Evolutionary conservation across 768 basidiomycete genomes (phyloP).

Genomic region (Trametes sanguinea): DNA sequence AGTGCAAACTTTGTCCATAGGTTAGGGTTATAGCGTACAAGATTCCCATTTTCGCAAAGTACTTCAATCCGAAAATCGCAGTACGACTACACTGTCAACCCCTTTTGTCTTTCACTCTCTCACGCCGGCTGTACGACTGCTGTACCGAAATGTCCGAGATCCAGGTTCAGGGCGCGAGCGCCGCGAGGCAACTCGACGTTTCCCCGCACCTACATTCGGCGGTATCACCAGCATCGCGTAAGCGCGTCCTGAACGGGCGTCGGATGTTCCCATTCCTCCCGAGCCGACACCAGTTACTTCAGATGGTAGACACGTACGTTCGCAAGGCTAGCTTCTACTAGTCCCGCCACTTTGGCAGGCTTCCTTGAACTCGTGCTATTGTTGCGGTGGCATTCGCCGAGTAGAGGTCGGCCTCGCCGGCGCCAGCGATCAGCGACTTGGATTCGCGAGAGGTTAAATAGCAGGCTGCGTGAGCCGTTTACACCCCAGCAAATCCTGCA

Average conservation of each 20-base stretch:
- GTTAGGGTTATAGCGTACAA: slow-evolving; percentile 8
- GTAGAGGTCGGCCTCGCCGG: background rate
- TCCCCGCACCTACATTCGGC: no score
- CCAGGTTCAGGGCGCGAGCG: background rate
- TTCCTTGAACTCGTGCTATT: background rate
- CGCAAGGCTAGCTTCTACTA: slow-evolving; percentile 5
- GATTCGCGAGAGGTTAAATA: slow-evolving; percentile 1
- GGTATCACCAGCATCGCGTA: no score
- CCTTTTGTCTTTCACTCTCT: background rate
- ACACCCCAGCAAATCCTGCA: background rate
- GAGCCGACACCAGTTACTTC: no score
- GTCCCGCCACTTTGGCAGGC: background rate
- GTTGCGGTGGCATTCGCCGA: background rate
- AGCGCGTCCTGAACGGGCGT: no score
- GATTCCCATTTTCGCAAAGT: background rate
- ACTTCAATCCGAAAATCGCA: background rate
- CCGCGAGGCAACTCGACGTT: no score
- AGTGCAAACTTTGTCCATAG: slow-evolving; percentile 4
- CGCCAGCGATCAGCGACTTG: background rate
- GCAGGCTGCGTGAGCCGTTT: background rate
- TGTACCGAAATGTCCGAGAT: background rate
- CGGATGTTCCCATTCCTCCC: background rate
- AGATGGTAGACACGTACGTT: background rate
- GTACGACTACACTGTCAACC: slow-evolving; percentile 6
- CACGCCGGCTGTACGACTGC: no score